These are phyloP conservation scores for Cajanus cajan DNA, from an alignment of 306 rosid species.

Conservation along the genomic window DNA sequence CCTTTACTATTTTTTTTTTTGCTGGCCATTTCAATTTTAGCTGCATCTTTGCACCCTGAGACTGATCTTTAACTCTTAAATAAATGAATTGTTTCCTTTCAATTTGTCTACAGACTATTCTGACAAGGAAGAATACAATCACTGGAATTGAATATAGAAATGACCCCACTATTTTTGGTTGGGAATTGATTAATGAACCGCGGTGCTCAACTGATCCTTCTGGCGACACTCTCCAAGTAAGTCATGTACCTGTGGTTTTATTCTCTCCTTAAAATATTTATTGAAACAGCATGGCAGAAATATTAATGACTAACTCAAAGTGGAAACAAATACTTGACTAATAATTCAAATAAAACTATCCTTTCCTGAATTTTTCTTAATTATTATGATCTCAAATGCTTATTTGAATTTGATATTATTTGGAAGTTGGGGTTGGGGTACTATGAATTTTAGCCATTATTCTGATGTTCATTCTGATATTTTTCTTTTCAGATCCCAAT, in stretches of 20 bases:
- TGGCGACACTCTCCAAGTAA: constrained; percentile 96
- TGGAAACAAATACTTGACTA: too few relatives aligned
- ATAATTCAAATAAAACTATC: neutral
- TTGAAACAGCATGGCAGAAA: neutral
- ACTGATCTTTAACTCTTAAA: neutral
- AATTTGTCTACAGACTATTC: constrained; percentile 58
- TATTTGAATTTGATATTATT: neutral
- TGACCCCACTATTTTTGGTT: constrained; percentile 87
- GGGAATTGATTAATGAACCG: constrained; percentile 98
- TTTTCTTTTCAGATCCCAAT: neutral
- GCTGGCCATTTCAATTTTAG: neutral
- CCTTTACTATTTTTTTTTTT: neutral
- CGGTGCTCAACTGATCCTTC: constrained; percentile 93
- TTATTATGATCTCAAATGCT: neutral
- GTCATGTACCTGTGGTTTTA: constrained; percentile 31
- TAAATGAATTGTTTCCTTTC: constrained; percentile 28
- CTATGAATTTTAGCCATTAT: neutral
- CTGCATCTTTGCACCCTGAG: constrained; percentile 5
- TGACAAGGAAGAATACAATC: constrained; percentile 86
- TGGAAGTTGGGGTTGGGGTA: neutral
- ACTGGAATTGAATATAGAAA: constrained; percentile 89
- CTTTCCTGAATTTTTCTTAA: neutral
- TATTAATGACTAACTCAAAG: neutral
- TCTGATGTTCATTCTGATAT: neutral
- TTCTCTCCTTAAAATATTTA: neutral